These are phyloP conservation scores for Vigna radiata DNA, from an alignment of 306 rosid species.

Conservation along the genomic window DNA sequence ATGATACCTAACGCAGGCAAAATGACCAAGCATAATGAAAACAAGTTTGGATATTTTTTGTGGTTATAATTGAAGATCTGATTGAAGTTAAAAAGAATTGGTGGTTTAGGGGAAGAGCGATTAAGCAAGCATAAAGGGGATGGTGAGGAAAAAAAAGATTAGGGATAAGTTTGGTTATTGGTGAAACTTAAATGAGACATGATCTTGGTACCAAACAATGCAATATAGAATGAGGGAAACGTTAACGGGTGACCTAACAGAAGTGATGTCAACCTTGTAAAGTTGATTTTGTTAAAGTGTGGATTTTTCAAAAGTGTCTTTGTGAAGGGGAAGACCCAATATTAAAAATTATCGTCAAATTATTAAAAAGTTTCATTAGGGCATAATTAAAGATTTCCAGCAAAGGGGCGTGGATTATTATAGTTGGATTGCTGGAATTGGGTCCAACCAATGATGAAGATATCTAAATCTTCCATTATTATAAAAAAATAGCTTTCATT, in stretches of 20 bases:
- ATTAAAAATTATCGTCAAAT: constrained; percentile 49
- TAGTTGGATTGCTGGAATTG: constrained; percentile 57
- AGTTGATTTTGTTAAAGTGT: constrained; percentile 41
- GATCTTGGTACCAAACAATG: constrained; percentile 45
- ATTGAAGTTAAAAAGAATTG: neutral
- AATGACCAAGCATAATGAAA: too few species aligned
- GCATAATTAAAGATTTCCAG: constrained; percentile 50
- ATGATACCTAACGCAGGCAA: too few species aligned
- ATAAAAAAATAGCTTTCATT: constrained; percentile 45
- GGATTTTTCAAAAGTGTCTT: constrained; percentile 44
- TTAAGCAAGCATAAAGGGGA: neutral
- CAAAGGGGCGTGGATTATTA: constrained; percentile 50
- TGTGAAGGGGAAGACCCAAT: constrained; percentile 33
- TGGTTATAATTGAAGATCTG: too few species aligned
- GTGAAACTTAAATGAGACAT: constrained; percentile 49
- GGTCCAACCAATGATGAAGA: constrained; percentile 64
- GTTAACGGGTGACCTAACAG: constrained; percentile 47
- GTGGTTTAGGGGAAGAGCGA: neutral
- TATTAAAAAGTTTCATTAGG: constrained; percentile 54
- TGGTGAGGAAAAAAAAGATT: constrained; percentile 20
- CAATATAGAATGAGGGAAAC: constrained; percentile 41
- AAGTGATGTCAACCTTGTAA: constrained; percentile 43
- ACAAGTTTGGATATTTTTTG: too few species aligned
- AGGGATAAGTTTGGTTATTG: constrained; percentile 42
- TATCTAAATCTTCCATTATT: constrained; percentile 50